Percentiles rank a stretch among this genome's conserved stretches.
Evolutionary conservation across 1,284 basidiomycete genomes (phyloP).

Genomic region (Ustilago bromivora): DNA sequence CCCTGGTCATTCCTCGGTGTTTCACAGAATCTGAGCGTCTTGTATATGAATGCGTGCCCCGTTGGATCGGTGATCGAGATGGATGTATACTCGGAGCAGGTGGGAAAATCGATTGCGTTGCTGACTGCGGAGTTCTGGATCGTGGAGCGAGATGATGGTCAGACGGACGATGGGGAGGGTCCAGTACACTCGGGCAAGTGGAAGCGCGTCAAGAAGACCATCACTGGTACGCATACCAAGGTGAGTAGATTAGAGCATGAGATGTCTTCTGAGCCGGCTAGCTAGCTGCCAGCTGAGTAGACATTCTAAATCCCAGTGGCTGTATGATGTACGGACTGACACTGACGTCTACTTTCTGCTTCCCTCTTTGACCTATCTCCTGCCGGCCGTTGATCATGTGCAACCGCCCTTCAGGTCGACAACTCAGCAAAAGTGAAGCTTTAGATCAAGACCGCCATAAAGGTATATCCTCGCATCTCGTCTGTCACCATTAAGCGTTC

Average conservation of each 20-base stretch:
- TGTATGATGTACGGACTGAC: too few species aligned
- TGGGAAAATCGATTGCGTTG: conserved; percentile 56
- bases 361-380: background rate
- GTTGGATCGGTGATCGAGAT: conserved; percentile 62
- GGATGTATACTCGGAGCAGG: conserved; percentile 45
- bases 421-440: conserved; percentile 52
- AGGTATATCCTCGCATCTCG: too few species aligned
- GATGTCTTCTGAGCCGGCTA: background rate
- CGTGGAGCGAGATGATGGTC: conserved; percentile 42
- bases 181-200: conserved; percentile 41
- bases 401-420: conserved; percentile 30
- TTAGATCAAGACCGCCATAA: conserved; percentile 5
- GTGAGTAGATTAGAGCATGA: conserved; percentile 8
- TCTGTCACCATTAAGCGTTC: too few species aligned
- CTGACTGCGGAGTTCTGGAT: conserved; percentile 58
- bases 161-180: conserved; percentile 28
- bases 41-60: conserved; percentile 61
- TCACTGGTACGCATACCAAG: conserved; percentile 59
- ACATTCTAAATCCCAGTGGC: too few species aligned
- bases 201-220: conserved; percentile 44
- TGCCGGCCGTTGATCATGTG: background rate
- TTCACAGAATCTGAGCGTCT: conserved; percentile 60
- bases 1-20: conserved; percentile 67
- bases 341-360: background rate
- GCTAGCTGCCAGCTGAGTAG: background rate